These are phyloP conservation scores for Coniochaeta prunicola DNA, from an alignment of 2,329 filamentous ascomycete genomes.

Conservation along the genomic window DNA sequence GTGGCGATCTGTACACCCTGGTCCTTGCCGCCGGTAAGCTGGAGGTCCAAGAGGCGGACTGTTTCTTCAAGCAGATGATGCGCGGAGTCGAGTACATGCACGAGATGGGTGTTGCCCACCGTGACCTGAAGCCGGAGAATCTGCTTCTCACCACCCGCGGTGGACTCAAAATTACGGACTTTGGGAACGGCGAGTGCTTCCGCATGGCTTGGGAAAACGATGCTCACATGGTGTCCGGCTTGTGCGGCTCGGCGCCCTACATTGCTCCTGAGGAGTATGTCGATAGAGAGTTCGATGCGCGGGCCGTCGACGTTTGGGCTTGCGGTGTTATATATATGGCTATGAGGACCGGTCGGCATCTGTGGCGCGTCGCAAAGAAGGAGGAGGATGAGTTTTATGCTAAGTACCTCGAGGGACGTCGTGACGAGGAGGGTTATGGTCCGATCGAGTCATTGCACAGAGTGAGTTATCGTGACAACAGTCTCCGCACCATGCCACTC, in stretches of 20 bases:
- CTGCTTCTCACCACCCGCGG: slow-evolving; percentile 88
- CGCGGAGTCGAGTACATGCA: slow-evolving; percentile 98
- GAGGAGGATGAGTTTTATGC: slow-evolving; percentile 97
- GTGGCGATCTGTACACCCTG: slow-evolving; percentile 90
- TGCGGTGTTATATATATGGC: slow-evolving; percentile 99
- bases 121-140: slow-evolving; percentile 95
- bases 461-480: slow-evolving; percentile 50
- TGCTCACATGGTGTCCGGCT: slow-evolving; percentile 93
- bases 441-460: slow-evolving; percentile 93
- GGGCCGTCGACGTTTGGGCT: slow-evolving; percentile 97
- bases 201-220: slow-evolving; percentile 99
- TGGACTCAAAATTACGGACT: slow-evolving; percentile 94
- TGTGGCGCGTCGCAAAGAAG: slow-evolving; percentile 95
- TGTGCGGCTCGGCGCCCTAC: slow-evolving; percentile 94
- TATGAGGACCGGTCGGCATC: slow-evolving; percentile 90
- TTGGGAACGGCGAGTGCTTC: slow-evolving; percentile 98
- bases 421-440: slow-evolving; percentile 91
- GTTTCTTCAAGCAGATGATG: slow-evolving; percentile 99
- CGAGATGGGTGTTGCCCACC: slow-evolving; percentile 97
- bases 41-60: slow-evolving; percentile 88
- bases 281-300: slow-evolving; percentile 91
- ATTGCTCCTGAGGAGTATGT: slow-evolving; percentile 96
- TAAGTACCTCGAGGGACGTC: slow-evolving; percentile 84
- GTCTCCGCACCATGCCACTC: not conserved
- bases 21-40: slow-evolving; percentile 88